Conservation (phyloP, 768 basidiomycete species). For the Tricholomella constricta region DNA sequence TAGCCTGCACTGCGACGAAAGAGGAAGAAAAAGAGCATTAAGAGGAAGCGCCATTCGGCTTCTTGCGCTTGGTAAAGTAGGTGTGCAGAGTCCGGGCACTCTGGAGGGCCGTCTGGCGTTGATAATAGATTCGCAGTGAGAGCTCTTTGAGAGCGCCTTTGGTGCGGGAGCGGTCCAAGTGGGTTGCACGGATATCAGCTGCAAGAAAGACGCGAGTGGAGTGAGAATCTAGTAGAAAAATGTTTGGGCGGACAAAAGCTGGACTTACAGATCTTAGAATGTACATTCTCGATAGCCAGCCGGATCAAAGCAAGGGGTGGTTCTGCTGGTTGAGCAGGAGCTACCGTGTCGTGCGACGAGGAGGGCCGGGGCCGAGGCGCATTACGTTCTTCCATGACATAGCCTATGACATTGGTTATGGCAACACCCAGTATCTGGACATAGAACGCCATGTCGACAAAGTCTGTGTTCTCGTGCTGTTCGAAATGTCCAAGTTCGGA, state of each 20-base stretch:
- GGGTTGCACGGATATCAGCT: constrained; percentile 76
- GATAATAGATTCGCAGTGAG: constrained; percentile 63
- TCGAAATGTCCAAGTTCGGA: constrained; percentile 50
- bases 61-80: constrained; percentile 16
- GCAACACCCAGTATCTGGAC: constrained; percentile 60
- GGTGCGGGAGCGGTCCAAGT: constrained; percentile 73
- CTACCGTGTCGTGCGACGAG: constrained; percentile 17
- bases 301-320: constrained; percentile 52
- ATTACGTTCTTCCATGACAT: constrained; percentile 50
- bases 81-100: constrained; percentile 19
- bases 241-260: not conserved
- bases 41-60: not conserved
- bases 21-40: not conserved
- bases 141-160: constrained; percentile 71
- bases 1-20: not conserved
- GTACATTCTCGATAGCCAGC: constrained; percentile 49
- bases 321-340: constrained; percentile 30
- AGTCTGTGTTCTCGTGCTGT: constrained; percentile 58
- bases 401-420: constrained; percentile 58
- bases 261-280: constrained; percentile 62
- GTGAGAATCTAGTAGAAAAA: not conserved
- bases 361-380: constrained; percentile 12
- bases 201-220: not conserved
- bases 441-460: constrained; percentile 57
- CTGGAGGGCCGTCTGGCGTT: constrained; percentile 38